These are phyloP conservation scores for Entophlyctis helioformis DNA, from an alignment of 192 early-diverging fungal genomes.

Conservation along the genomic window DNA sequence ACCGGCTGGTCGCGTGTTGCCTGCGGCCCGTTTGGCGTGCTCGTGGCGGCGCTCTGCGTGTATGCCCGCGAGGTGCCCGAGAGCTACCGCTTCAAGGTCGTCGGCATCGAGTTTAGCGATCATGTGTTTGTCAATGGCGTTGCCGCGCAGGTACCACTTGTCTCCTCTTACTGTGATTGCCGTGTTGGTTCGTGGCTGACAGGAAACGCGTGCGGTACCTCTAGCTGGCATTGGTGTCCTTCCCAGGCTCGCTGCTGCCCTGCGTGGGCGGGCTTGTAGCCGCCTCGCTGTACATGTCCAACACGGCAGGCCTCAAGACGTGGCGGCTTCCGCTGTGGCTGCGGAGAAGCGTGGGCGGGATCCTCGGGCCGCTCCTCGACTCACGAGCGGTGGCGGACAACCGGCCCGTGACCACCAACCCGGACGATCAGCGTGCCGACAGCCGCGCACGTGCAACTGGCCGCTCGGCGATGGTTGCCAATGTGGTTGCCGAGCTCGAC, in stretches of 20 bases:
- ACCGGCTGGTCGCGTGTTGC: constrained; percentile 3
- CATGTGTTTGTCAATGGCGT: constrained; percentile 19
- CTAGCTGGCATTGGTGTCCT: constrained; percentile 16
- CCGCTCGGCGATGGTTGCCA: no score
- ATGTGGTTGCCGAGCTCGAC: no score
- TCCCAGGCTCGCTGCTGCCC: constrained; percentile 13
- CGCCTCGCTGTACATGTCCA: constrained; percentile 10
- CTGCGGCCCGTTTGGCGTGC: constrained; percentile 16
- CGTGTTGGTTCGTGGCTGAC: no score
- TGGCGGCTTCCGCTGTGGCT: constrained; percentile 18
- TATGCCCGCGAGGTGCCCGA: constrained; percentile 12
- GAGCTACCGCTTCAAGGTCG: constrained; percentile 11
- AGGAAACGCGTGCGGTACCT: no score
- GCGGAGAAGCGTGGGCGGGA: no score
- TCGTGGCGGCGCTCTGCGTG: constrained; percentile 18
- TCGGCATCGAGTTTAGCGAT: constrained; percentile 16
- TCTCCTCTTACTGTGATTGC: no score
- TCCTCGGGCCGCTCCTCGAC: no score
- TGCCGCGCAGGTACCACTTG: constrained; percentile 15
- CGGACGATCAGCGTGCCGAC: no score
- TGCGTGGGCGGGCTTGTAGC: constrained; percentile 13
- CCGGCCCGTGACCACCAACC: no score
- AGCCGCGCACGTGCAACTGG: no score
- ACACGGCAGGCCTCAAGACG: constrained; percentile 5
- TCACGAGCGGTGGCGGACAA: no score